These are phyloP conservation scores for Thamnidium elegans DNA, from an alignment of 192 early-diverging fungal genomes.

Conservation along the genomic window DNA sequence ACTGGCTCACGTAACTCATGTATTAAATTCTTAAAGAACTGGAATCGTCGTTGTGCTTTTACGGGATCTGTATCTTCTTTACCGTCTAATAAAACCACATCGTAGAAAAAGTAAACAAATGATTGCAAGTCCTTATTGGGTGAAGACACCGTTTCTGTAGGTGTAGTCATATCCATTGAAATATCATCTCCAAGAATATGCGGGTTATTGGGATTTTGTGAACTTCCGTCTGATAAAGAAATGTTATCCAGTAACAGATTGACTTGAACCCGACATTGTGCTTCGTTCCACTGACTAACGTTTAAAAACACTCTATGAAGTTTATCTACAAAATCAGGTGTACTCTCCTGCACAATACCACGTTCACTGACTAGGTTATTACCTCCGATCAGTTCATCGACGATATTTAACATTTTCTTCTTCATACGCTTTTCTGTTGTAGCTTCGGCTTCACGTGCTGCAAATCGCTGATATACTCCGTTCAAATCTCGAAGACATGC, in stretches of 20 bases:
- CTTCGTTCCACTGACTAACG: conserved; percentile 53
- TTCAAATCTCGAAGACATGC: conserved; percentile 35
- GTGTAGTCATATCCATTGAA: background rate
- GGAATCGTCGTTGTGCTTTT: conserved; percentile 19
- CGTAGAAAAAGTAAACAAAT: conserved; percentile 37
- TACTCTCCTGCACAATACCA: conserved; percentile 7
- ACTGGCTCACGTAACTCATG: conserved; percentile 32
- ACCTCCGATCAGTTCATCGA: conserved; percentile 43
- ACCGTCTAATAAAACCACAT: conserved; percentile 25
- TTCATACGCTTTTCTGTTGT: conserved; percentile 22
- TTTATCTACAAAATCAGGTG: conserved; percentile 43
- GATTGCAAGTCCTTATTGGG: conserved; percentile 27
- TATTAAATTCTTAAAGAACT: conserved; percentile 33
- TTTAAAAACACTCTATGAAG: conserved; percentile 42
- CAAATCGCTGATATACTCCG: conserved; percentile 33
- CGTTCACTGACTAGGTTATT: background rate
- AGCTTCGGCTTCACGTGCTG: conserved; percentile 22
- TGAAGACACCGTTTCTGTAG: conserved; percentile 1
- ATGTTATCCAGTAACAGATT: conserved; percentile 47
- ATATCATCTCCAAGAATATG: conserved; percentile 30
- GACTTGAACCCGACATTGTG: conserved; percentile 48
- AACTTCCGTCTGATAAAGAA: conserved; percentile 21
- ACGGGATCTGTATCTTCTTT: conserved; percentile 2
- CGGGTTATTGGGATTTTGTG: conserved; percentile 22
- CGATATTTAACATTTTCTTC: conserved; percentile 38